These are phyloP conservation scores for Penicillium samsonianum DNA, from an alignment of 495 filamentous ascomycete species.

Conservation along the genomic window DNA sequence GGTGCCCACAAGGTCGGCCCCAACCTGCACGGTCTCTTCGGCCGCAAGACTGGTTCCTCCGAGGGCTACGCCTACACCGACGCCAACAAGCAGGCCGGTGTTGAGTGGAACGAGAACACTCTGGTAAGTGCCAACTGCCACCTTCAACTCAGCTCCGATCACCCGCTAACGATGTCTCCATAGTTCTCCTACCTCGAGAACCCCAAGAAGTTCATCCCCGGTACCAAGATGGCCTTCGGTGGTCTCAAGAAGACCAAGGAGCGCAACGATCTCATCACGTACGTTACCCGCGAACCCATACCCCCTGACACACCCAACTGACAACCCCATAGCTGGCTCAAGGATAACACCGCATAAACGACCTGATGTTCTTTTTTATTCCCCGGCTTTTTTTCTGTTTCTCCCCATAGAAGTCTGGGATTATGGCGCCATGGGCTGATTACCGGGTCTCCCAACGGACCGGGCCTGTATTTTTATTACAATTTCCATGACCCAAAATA, in stretches of 20 bases:
- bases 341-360: slow-evolving; percentile 63
- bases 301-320: background rate
- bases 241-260: slow-evolving; percentile 99
- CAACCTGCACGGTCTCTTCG: slow-evolving; percentile 95
- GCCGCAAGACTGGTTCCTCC: slow-evolving; percentile 87
- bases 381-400: slow-evolving; percentile 25
- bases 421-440: slow-evolving; percentile 33
- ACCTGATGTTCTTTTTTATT: slow-evolving; percentile 26
- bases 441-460: slow-evolving; percentile 24
- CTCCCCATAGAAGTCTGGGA: slow-evolving; percentile 28
- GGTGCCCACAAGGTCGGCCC: slow-evolving; percentile 98
- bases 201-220: slow-evolving; percentile 96
- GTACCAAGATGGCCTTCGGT: slow-evolving; percentile 99
- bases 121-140: slow-evolving; percentile 61
- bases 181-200: slow-evolving; percentile 89
- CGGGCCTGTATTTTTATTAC: slow-evolving; percentile 48
- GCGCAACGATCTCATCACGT: slow-evolving; percentile 98
- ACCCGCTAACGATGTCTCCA: slow-evolving; percentile 17
- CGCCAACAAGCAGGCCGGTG: slow-evolving; percentile 96
- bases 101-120: slow-evolving; percentile 83
- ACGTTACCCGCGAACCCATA: slow-evolving; percentile 40
- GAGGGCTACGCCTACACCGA: slow-evolving; percentile 98
- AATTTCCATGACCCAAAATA: slow-evolving; percentile 34
- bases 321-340: slow-evolving; percentile 57
- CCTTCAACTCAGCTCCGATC: too few species aligned